Conservation (phyloP, 495 filamentous ascomycete species). For the Pyrenula massariospora region DNA sequence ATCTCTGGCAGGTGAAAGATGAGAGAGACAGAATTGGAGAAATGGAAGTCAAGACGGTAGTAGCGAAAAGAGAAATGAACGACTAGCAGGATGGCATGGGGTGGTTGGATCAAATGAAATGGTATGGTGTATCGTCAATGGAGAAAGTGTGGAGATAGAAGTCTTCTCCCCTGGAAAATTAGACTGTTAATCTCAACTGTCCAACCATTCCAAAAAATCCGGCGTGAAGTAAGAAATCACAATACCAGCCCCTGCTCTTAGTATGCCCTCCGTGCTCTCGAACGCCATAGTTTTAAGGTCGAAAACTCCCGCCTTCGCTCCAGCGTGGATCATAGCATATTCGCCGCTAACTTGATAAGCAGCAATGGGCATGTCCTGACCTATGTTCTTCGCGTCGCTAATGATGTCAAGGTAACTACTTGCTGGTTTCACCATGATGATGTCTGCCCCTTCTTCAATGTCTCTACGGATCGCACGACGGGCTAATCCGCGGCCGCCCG, state of each 20-base stretch:
- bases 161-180: too few species aligned
- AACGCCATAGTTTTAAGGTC: conserved; percentile 92
- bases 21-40: too few species aligned
- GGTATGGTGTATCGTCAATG: too few species aligned
- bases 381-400: conserved; percentile 86
- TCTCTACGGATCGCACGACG: conserved; percentile 84
- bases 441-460: conserved; percentile 86
- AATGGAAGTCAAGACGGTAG: too few species aligned
- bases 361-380: conserved; percentile 77
- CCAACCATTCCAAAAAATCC: conserved; percentile 81
- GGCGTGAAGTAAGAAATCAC: conserved; percentile 91
- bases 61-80: too few species aligned
- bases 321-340: conserved; percentile 96
- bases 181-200: neutral
- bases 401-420: conserved; percentile 93
- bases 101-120: too few species aligned
- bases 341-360: conserved; percentile 97
- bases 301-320: conserved; percentile 93
- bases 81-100: too few species aligned
- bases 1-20: too few species aligned
- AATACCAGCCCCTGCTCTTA: conserved; percentile 85
- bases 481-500: conserved; percentile 84
- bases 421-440: conserved; percentile 98
- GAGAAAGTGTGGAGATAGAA: too few species aligned
- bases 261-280: conserved; percentile 83